A percentile compares a stretch with the other conserved stretches of the same genome.
Evolutionary conservation across 352 stramenopile genomes (phyloP).

Genomic region (Sclerospora graminicola): DNA sequence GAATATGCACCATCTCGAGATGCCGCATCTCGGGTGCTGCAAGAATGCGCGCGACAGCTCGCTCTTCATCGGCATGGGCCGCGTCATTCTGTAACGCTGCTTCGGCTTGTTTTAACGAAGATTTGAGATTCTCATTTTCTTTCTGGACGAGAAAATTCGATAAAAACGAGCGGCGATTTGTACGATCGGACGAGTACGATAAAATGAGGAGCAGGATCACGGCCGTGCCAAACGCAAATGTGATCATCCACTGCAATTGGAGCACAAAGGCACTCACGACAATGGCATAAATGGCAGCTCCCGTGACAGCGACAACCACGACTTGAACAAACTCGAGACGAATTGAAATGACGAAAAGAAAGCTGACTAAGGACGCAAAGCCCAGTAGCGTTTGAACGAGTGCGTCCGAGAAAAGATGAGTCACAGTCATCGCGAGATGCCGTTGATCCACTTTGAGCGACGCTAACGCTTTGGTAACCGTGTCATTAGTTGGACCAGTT

Average conservation of each 20-base stretch:
- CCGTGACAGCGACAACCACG: conserved; percentile 49
- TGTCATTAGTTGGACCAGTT: conserved; percentile 11
- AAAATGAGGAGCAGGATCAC: conserved; percentile 66
- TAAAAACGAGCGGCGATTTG: conserved; percentile 72
- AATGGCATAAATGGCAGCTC: conserved; percentile 45
- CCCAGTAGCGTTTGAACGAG: conserved; percentile 55
- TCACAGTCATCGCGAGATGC: conserved; percentile 25
- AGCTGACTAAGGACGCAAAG: conserved; percentile 70
- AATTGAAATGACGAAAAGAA: conserved; percentile 76
- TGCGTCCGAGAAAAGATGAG: conserved; percentile 40
- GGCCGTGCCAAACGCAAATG: conserved; percentile 47
- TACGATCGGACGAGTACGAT: conserved; percentile 69
- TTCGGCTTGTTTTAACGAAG: conserved; percentile 67
- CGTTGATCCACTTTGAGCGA: conserved; percentile 27
- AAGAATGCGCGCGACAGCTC: conserved; percentile 55
- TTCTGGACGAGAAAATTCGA: conserved; percentile 78
- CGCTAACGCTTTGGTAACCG: conserved; percentile 13
- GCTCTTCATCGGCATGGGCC: conserved; percentile 58
- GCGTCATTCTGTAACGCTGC: conserved; percentile 73
- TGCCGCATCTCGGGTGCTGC: conserved; percentile 65
- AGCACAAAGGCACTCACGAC: conserved; percentile 46
- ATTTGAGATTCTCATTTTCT: conserved; percentile 78
- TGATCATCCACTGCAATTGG: conserved; percentile 57
- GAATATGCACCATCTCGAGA: conserved; percentile 73
- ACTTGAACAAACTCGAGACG: conserved; percentile 85